Evolutionary conservation across 2,329 filamentous ascomycete genomes (phyloP).

Genomic region (Paecilomyces fulvus): DNA sequence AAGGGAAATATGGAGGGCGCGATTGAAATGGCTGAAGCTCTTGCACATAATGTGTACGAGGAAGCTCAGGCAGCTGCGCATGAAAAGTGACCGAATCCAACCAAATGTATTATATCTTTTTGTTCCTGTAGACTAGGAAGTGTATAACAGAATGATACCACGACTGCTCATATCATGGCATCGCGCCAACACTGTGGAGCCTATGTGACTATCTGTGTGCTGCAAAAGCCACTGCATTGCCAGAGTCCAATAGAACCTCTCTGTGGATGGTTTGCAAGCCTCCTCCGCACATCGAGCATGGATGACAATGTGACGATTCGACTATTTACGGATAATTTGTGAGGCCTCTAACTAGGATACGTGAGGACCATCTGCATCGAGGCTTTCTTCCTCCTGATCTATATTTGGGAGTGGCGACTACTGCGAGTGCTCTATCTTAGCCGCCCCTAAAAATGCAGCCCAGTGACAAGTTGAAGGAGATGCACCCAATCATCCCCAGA

Average conservation of each 20-base stretch:
- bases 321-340: background rate
- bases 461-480: background rate
- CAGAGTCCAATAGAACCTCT: background rate
- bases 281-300: background rate
- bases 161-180: background rate
- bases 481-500: background rate
- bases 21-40: slow-evolving; percentile 62
- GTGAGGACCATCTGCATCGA: background rate
- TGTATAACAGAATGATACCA: background rate
- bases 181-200: background rate
- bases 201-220: background rate
- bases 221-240: background rate
- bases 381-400: background rate
- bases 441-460: background rate
- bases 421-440: background rate
- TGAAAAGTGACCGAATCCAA: slow-evolving; percentile 7
- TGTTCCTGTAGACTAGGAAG: background rate
- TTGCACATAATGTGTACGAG: slow-evolving; percentile 24
- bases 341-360: background rate
- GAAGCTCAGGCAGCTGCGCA: slow-evolving; percentile 9
- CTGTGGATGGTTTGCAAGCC: background rate
- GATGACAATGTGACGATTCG: background rate
- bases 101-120: background rate
- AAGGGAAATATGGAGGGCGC: slow-evolving; percentile 85
- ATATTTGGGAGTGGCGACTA: background rate